Evolutionary conservation across 257 asterid genomes (phyloP).

Genomic region (Verbascum thapsus): DNA sequence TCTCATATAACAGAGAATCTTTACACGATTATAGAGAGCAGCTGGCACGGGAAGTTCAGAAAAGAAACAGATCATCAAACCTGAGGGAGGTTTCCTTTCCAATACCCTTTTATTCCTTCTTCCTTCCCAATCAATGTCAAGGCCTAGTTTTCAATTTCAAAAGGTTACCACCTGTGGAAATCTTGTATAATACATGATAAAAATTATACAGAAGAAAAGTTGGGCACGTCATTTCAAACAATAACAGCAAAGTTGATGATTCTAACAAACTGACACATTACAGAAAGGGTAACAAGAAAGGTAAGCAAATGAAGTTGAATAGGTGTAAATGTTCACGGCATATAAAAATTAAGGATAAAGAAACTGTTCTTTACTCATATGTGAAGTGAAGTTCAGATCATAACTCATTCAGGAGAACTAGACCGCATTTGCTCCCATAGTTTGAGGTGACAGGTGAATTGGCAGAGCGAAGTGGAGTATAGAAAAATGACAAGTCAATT

Average conservation of each 20-base stretch:
- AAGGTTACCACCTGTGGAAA: conserved; percentile 13
- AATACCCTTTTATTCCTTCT: conserved; percentile 92
- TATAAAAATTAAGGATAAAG: conserved; percentile 3
- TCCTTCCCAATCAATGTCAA: conserved; percentile 73
- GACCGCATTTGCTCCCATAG: background rate
- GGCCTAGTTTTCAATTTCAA: conserved; percentile 54
- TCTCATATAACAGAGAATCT: background rate
- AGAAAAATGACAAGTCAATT: background rate
- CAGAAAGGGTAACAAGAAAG: background rate
- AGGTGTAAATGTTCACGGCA: conserved; percentile 2
- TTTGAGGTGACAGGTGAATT: background rate
- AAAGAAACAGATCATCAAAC: conserved; percentile 38
- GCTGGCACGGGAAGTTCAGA: conserved; percentile 18
- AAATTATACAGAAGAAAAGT: background rate
- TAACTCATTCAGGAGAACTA: background rate
- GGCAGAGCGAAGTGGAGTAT: background rate
- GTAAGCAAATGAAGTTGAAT: conserved; percentile 5
- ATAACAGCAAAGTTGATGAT: background rate
- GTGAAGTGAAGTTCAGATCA: conserved; percentile 13
- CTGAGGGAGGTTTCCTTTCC: conserved; percentile 99
- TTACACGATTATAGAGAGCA: conserved; percentile 17
- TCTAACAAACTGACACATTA: background rate
- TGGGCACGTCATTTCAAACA: conserved; percentile 6
- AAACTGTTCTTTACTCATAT: conserved; percentile 6
- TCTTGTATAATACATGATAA: background rate